Evolutionary conservation across 805 yeast species (phyloP).

Genomic region (Jamesozyma hellenica): DNA sequence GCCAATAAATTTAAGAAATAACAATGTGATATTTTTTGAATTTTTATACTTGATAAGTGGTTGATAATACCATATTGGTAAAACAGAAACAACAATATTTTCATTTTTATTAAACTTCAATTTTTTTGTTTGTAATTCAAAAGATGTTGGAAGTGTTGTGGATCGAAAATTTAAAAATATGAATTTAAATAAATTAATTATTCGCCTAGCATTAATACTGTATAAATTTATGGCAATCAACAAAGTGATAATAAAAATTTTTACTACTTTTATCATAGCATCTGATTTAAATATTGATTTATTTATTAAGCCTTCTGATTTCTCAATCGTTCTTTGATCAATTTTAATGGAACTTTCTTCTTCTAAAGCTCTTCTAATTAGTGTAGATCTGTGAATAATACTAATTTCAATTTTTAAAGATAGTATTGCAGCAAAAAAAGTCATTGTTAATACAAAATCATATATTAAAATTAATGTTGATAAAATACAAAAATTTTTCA

Average conservation of each 20-base stretch:
- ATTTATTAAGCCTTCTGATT: conserved; percentile 8
- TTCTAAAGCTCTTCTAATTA: conserved; percentile 68
- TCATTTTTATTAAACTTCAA: conserved; percentile 26
- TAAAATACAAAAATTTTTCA: conserved; percentile 70
- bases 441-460: conserved; percentile 63
- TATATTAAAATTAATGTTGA: conserved; percentile 57
- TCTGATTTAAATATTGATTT: conserved; percentile 27
- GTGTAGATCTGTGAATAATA: conserved; percentile 71
- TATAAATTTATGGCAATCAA: conserved; percentile 56
- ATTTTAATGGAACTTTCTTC: conserved; percentile 79
- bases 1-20: conserved; percentile 46
- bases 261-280: conserved; percentile 42
- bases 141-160: conserved; percentile 32
- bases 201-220: conserved; percentile 65
- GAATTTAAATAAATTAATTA: conserved; percentile 1
- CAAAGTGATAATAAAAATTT: conserved; percentile 46
- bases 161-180: conserved; percentile 1
- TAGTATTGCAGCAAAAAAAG: conserved; percentile 75
- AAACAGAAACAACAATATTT: conserved; percentile 48
- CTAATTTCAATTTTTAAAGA: conserved; percentile 82
- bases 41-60: conserved; percentile 29
- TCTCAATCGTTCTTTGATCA: conserved; percentile 43
- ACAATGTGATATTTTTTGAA: conserved; percentile 18
- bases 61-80: conserved; percentile 47
- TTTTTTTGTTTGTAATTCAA: conserved; percentile 10